Base-by-base conservation (phyloP, 2,329 filamentous ascomycete species). In the Gnomoniopsis sp. region DNA sequence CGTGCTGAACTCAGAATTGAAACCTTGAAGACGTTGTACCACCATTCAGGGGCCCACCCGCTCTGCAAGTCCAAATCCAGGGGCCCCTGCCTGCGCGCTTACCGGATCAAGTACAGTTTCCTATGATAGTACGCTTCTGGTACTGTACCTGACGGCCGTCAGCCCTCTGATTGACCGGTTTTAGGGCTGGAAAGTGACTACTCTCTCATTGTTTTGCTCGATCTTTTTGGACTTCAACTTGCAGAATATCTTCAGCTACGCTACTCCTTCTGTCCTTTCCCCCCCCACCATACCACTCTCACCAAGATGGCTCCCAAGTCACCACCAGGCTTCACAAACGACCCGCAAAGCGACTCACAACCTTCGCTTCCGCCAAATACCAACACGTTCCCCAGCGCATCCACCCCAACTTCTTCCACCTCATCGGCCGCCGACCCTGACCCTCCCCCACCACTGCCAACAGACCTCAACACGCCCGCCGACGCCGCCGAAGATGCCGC, bases 381-480 rank as follows among this genome's bases (percentile, higher is more conserved):
- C 53, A 30, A 48, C 34, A 43, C 26, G 49, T 44, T 50, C 52
- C 44, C 34, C 17, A 30, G 8, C 26, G 8, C 8, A 15, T 43
- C 41, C n/a, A 19, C 12, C 10, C 19, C n/a, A 44, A 52, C 23
- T 17, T 15, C 22, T 3, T 15, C 26, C 8, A 21, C 36, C 19
- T 21, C 2, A 2, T 12, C 23, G 48, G 14, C 47, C 15, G 15
- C 22, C 49, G 17, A 23, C 41, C 15, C 48, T 49, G 55, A 58
- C 47, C 56, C 59, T 15, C 59, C 59, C 19, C 59, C 55, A 15
- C 52, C 59, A 1, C 51, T 61, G 22, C 59, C 59, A 15, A 44
- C 53, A 19, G 46, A 47, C n/a, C 52, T 61, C 36, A 56, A 61
- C 59, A 26, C 51, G 43, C 59, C 59, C 19, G 59, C 56, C 48